phyloP scores from a whole-genome alignment of 108 stramenopile genomes.

The Cyclotella sp. region DNA sequence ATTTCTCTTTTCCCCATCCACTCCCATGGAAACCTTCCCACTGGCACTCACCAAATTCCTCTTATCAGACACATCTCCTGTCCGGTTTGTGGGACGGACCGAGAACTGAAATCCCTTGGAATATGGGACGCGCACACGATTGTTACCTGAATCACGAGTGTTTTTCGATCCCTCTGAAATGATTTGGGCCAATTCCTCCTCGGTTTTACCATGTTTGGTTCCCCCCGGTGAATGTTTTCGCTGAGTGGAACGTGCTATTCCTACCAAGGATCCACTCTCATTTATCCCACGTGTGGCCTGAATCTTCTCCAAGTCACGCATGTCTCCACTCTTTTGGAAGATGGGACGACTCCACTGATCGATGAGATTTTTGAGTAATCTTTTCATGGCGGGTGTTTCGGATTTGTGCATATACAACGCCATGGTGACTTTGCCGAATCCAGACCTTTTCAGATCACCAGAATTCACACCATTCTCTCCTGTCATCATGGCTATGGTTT shows the following conservation, averaged over 20 bases:
- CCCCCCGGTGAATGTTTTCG: constrained; percentile 12
- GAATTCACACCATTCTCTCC: constrained; percentile 79
- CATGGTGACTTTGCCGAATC: constrained; percentile 89
- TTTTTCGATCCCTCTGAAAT: constrained; percentile 34
- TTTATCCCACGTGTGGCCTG: constrained; percentile 65
- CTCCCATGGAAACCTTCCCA: constrained; percentile 11
- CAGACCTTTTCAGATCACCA: constrained; percentile 77
- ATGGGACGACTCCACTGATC: constrained; percentile 93
- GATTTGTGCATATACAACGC: constrained; percentile 81
- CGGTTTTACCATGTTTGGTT: constrained; percentile 18
- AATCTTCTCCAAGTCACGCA: constrained; percentile 79
- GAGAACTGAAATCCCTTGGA: constrained; percentile 87
- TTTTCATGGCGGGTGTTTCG: constrained; percentile 87
- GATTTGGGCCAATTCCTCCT: constrained; percentile 52
- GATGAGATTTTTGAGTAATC: constrained; percentile 67
- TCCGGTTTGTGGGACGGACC: constrained; percentile 70
- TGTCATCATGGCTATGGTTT: constrained; percentile 69
- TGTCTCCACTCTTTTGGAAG: constrained; percentile 92
- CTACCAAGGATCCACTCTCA: constrained; percentile 43
- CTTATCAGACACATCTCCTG: constrained; percentile 55
- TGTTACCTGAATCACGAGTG: constrained; percentile 54
- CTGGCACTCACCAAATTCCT: constrained; percentile 60
- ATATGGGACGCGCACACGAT: constrained; percentile 87
- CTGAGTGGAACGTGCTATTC: constrained; percentile 48
- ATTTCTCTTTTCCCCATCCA: constrained; percentile 59